Evolutionary conservation across 441 rosid genomes (phyloP).

Genomic region (Pelargonium cotyledonis): DNA sequence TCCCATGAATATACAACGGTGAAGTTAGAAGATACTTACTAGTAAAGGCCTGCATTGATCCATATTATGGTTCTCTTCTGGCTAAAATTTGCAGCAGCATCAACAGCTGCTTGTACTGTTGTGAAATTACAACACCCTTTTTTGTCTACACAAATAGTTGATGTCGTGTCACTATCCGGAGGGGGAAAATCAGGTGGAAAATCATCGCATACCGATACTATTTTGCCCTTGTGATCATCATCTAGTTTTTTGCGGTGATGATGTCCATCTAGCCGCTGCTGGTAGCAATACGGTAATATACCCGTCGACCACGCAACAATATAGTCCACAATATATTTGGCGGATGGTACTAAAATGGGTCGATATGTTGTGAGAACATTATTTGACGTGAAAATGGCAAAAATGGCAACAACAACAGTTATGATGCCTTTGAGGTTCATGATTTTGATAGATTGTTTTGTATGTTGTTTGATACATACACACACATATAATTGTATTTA

Average conservation of each 20-base stretch:
- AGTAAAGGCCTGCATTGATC: slow-evolving; percentile 81
- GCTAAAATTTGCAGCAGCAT: slow-evolving; percentile 47
- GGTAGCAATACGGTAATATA: too few relatives aligned
- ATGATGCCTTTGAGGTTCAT: slow-evolving; percentile 27
- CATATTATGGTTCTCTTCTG: slow-evolving; percentile 54
- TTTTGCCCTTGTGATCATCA: slow-evolving; percentile 15
- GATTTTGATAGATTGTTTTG: slow-evolving; percentile 6
- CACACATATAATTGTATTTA: too few relatives aligned
- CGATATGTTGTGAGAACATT: slow-evolving; percentile 12
- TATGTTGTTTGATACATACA: slow-evolving; percentile 3
- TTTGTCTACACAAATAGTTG: slow-evolving; percentile 59
- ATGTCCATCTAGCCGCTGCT: background rate
- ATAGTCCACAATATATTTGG: slow-evolving; percentile 17
- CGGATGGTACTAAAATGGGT: slow-evolving; percentile 17
- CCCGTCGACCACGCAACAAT: slow-evolving; percentile 3
- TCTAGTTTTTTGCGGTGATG: slow-evolving; percentile 24
- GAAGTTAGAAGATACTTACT: slow-evolving; percentile 44
- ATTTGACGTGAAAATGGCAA: slow-evolving; percentile 35
- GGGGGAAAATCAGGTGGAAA: slow-evolving; percentile 63
- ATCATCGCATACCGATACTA: slow-evolving; percentile 51
- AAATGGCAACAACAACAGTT: slow-evolving; percentile 33
- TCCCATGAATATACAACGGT: too few relatives aligned
- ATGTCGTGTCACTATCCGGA: slow-evolving; percentile 53
- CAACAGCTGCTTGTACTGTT: slow-evolving; percentile 70
- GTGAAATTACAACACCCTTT: slow-evolving; percentile 86